Base-by-base conservation (phyloP, 1,284 basidiomycete genomes). In the Coniferiporia sulphurascens region DNA sequence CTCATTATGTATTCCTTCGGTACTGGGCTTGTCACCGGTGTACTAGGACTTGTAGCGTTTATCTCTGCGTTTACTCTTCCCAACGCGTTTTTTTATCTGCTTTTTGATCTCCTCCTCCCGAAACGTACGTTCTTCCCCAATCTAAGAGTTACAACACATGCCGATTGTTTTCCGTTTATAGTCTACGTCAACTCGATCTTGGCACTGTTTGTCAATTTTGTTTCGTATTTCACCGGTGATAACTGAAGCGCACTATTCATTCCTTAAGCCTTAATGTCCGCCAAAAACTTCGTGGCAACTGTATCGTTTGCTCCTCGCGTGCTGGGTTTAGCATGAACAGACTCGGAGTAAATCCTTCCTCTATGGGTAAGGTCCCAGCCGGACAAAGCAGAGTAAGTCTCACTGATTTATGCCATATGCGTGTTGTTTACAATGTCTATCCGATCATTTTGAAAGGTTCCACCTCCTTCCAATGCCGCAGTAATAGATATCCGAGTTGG, bases 1-100 rank as follows among this genome's bases (percentile, higher is more conserved):
- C 35, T 60, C 12, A 45, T 60, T 9, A 4, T 51, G 35, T 60
- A 60, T 44, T 50, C 58, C 7, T 21, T 60, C 12, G 32, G 21
- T 15, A 55, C 52, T 1, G 58, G 58, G 1, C 36, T 55, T 19
- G 48, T 46, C 3, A 55, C 58, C 12, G 48, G 32, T 15, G 8
- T 60, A 38, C 32, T 21, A 34, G 48, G 46, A 13, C 21, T 60
- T 34, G 38, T 55, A 10, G 48, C 58, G 9, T 15, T 60, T 17
- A 45, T 58, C 22, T 22, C 48, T 4, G 56, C 49, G 5, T 12
- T n/a, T 13, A 9, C 44, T 7, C 32, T 43, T n/a, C 48, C 49
- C 5, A 4, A 45, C 13, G 22, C 56, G 6, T 41, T 58, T 32
- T 17, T 58, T 35, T 50, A 57, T 41, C n/a, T 22, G 3, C n/a